A percentile compares a stretch with the other conserved stretches of the same genome.
Conservation (phyloP, 2,329 filamentous ascomycete genomes). For the Fusarium brevicatenulatum region DNA sequence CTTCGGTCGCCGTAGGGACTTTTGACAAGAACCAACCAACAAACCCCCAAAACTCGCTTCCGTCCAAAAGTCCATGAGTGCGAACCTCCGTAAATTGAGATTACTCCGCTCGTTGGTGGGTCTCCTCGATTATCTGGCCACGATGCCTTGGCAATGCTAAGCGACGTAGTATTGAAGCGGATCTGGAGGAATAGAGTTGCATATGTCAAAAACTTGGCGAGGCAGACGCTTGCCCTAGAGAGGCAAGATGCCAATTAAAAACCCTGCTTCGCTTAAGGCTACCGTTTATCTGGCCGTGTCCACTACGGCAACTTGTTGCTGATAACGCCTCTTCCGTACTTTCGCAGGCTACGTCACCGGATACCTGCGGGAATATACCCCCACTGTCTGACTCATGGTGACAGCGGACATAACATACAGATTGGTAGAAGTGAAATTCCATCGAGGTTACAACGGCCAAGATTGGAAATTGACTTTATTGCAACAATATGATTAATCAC, state of each 20-base stretch:
- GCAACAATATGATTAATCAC: rapidly evolving
- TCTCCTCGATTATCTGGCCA: background rate
- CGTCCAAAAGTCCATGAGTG: background rate
- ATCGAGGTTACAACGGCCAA: background rate
- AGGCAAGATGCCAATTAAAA: background rate
- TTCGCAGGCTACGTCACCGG: background rate
- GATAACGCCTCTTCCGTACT: background rate
- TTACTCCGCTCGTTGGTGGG: background rate
- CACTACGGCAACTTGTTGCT: background rate
- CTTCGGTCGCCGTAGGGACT: background rate
- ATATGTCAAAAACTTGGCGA: background rate
- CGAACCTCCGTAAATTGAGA: too few relatives aligned
- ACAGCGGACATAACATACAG: background rate
- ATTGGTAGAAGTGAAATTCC: background rate
- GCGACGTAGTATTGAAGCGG: background rate
- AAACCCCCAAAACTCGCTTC: too few relatives aligned
- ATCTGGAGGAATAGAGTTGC: background rate
- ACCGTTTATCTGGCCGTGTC: background rate
- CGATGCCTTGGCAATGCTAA: background rate
- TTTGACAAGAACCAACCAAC: background rate
- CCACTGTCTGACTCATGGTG: too few relatives aligned
- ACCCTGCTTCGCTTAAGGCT: background rate
- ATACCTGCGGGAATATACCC: rapidly evolving
- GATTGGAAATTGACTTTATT: background rate
- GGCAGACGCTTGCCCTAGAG: background rate